Evolutionary conservation across 345 rosid species (phyloP).

Genomic region (Acer saccharum): DNA sequence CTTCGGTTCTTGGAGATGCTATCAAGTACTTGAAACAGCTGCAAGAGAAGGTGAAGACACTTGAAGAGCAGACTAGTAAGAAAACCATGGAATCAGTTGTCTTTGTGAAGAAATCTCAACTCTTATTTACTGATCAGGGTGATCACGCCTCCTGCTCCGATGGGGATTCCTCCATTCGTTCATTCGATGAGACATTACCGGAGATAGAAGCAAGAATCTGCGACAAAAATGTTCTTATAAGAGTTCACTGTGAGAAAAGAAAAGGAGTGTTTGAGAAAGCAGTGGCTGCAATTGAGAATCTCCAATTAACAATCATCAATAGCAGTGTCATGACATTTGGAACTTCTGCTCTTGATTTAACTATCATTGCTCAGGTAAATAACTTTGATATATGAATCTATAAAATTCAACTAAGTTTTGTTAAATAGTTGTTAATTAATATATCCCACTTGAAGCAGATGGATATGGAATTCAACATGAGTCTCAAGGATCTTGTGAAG

Average conservation of each 20-base stretch:
- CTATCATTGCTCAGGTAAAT: slow-evolving; percentile 72
- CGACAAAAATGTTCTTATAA: slow-evolving; percentile 64
- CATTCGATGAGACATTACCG: slow-evolving; percentile 50
- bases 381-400: neutral
- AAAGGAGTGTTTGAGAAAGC: slow-evolving; percentile 61
- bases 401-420: too few species aligned
- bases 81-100: slow-evolving; percentile 70
- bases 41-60: slow-evolving; percentile 68
- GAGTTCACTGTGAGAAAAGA: slow-evolving; percentile 78
- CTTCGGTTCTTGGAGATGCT: slow-evolving; percentile 90
- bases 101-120: slow-evolving; percentile 67
- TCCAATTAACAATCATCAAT: slow-evolving; percentile 50
- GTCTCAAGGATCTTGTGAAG: slow-evolving; percentile 71
- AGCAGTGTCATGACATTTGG: slow-evolving; percentile 78
- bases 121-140: slow-evolving; percentile 39
- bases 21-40: slow-evolving; percentile 79
- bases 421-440: neutral
- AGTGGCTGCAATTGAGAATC: slow-evolving; percentile 65
- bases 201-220: slow-evolving; percentile 81
- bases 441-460: slow-evolving; percentile 48
- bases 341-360: slow-evolving; percentile 58
- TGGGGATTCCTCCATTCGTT: slow-evolving; percentile 30
- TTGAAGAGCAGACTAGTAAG: slow-evolving; percentile 70
- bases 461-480: slow-evolving; percentile 62
- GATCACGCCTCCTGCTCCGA: slow-evolving; percentile 31